Conservation (phyloP, 2,329 filamentous ascomycete genomes). For the Chrysoporthe cubensis region DNA sequence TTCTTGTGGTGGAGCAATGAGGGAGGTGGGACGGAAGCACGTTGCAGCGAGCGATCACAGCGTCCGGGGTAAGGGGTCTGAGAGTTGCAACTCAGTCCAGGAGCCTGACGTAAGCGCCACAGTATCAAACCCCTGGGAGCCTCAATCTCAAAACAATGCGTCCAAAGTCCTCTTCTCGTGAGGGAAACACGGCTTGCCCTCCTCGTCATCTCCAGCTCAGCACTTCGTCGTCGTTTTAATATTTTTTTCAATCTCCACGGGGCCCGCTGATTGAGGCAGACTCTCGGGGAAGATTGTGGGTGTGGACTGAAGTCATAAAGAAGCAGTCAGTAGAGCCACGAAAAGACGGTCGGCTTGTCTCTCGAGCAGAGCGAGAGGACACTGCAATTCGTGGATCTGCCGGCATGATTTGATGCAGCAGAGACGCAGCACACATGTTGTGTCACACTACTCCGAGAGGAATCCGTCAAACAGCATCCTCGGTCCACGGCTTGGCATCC, state of each 20-base stretch:
- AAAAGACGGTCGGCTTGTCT: background rate
- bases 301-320: background rate
- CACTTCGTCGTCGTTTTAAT: too few species aligned
- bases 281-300: background rate
- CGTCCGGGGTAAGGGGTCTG: background rate
- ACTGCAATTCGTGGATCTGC: background rate
- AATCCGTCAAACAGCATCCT: background rate
- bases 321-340: background rate
- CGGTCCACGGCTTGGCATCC: background rate
- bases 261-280: too few species aligned
- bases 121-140: background rate
- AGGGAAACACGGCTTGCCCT: background rate
- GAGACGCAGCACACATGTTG: background rate
- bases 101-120: too few species aligned
- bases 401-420: background rate
- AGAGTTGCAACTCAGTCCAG: too few species aligned
- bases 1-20: background rate
- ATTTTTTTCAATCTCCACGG: too few species aligned
- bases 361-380: background rate
- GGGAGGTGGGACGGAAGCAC: conserved; percentile 7
- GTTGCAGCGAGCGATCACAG: background rate
- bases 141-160: background rate
- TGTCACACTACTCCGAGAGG: background rate
- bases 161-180: background rate
- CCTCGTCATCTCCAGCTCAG: too few species aligned